Conservation (phyloP, 129 eudicot genomes). For the Scalesia atractyloides region DNA sequence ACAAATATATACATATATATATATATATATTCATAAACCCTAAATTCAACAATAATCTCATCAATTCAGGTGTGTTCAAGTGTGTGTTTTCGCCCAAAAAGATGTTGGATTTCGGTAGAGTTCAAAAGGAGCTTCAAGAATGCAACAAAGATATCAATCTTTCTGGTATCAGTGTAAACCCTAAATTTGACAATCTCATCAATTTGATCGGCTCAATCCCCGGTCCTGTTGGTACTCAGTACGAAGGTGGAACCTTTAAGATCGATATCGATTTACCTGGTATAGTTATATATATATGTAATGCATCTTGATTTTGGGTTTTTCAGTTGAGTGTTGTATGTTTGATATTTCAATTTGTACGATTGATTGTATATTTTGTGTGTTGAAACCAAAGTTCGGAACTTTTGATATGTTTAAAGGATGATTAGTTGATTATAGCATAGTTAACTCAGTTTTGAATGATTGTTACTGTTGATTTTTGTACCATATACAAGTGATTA, state of each 20-base stretch:
- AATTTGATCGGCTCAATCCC: constrained; percentile 75
- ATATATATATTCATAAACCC: too few species aligned
- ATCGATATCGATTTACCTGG: constrained; percentile 92
- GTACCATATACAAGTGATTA: neutral
- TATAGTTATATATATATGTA: constrained; percentile 14
- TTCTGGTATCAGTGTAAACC: constrained; percentile 71
- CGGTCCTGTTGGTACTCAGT: constrained; percentile 84
- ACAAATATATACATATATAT: too few species aligned
- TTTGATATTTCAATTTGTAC: neutral
- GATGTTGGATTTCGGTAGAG: constrained; percentile 83
- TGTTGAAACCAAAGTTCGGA: neutral
- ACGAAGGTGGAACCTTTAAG: constrained; percentile 82
- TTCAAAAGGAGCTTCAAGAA: constrained; percentile 90
- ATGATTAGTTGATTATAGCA: constrained; percentile 15
- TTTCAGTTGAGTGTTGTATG: constrained; percentile 8
- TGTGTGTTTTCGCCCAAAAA: neutral
- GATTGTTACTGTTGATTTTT: neutral
- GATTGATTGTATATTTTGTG: neutral
- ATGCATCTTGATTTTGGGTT: constrained; percentile 17
- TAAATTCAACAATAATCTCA: too few species aligned
- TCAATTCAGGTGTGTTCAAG: too few species aligned
- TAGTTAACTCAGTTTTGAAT: neutral
- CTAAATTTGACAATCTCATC: constrained; percentile 57
- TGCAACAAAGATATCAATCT: constrained; percentile 64
- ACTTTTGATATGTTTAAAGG: neutral